A percentile compares a stretch with the other conserved stretches of the same genome.
Evolutionary conservation across 2,329 filamentous ascomycete species (phyloP).

Genomic region (Lasiodiplodia hormozganensis): DNA sequence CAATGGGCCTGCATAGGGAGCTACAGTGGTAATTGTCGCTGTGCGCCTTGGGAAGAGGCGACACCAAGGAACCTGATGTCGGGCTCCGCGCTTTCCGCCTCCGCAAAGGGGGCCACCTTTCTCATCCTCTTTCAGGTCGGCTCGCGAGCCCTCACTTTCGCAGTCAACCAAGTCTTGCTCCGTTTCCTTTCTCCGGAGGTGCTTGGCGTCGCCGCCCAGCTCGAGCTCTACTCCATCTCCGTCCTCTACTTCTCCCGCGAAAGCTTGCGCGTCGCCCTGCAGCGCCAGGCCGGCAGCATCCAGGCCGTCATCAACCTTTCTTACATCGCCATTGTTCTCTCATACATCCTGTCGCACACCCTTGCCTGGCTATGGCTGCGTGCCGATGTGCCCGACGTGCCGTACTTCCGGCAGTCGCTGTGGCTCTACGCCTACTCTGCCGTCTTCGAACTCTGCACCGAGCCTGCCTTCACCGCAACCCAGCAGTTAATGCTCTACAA

Average conservation of each 20-base stretch:
- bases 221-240: constrained; percentile 91
- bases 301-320: constrained; percentile 90
- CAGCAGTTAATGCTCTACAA: constrained; percentile 83
- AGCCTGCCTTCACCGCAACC: constrained; percentile 88
- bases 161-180: constrained; percentile 88
- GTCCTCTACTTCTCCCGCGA: constrained; percentile 96
- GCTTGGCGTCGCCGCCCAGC: constrained; percentile 84
- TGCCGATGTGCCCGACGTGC: constrained; percentile 60
- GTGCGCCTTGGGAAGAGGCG: too few relatives aligned
- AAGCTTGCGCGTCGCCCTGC: constrained; percentile 87
- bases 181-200: constrained; percentile 85
- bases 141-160: constrained; percentile 88
- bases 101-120: constrained; percentile 77
- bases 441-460: constrained; percentile 78
- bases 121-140: constrained; percentile 86
- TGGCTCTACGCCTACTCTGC: constrained; percentile 63
- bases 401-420: constrained; percentile 68
- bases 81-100: constrained; percentile 48
- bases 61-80: not conserved
- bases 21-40: not conserved
- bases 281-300: constrained; percentile 68
- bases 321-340: constrained; percentile 77
- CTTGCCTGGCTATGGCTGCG: constrained; percentile 74
- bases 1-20: not conserved
- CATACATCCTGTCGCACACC: constrained; percentile 66